Base-by-base conservation (phyloP, 768 basidiomycete species). In the Pluteus cervinus region DNA sequence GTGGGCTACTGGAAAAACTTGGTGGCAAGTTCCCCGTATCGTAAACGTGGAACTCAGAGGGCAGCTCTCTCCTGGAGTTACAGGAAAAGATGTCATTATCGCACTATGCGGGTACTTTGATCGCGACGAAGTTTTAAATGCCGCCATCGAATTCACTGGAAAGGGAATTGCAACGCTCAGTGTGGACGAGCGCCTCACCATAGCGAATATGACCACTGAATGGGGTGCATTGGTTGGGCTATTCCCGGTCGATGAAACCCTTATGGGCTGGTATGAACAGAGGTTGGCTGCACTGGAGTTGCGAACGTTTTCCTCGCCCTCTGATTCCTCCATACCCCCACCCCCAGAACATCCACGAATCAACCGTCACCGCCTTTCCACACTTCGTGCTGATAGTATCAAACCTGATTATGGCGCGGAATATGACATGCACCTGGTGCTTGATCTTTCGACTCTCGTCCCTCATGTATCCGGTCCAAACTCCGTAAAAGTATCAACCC, bases 201-300 rank as follows among this genome's bases (percentile, higher is more conserved):
- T 98, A 47, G 71, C 92, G n/a, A 98, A 99, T 60, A 99, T 98
- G 96, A 98, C 96, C 4, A 98, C 96, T 21, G 96, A 99, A 60
- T 99, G 96, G 96, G 96, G 96, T 29, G 96, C 96, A 2, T 75
- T 99, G 2, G 92, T 79, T 6, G 96, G 96, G 22, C 79, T 96
- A 5, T 98, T 99, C 68, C 93, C 94, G 0, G 81, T 89, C 4
- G 96, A 99, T 53, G 69, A 79, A 14, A 79, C 75, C 7, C 73
- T 92, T 14, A 53, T 92, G 24, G 59, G 76, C 18, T 99, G 93
- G 93, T 99, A 98, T 56, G 84, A 88, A 29, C 62, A 65, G 4
- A 66, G 75, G 9, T 59, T 94, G 43, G 69, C 69, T 45, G 87
- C 81, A 59, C 68, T 85, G 28, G 86, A 93, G 53, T 62, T 81